Percentiles rank a stretch among this genome's conserved stretches.
Evolutionary conservation across 139 green algal species (phyloP).

Genomic region (Coccomyxa sp.): DNA sequence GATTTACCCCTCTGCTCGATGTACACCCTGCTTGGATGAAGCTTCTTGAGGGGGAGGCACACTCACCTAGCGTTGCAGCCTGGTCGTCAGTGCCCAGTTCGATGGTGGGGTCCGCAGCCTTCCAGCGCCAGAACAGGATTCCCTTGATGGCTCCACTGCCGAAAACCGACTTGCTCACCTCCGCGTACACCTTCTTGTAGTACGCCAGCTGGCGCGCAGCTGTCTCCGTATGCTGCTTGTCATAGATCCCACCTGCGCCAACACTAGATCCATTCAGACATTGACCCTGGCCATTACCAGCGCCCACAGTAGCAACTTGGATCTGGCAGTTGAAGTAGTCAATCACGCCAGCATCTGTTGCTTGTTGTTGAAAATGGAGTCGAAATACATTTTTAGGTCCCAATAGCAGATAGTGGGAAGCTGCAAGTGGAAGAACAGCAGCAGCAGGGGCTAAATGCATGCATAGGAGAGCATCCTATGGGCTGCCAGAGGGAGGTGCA

Average conservation of each 20-base stretch:
- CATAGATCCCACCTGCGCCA: not conserved
- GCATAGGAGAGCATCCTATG: no score
- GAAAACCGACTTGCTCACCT: not conserved
- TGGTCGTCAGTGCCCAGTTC: not conserved
- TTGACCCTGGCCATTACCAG: not conserved
- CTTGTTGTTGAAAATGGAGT: no score
- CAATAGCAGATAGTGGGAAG: no score
- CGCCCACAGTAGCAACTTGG: not conserved
- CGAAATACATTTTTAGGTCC: no score
- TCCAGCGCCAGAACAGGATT: conserved; percentile 4
- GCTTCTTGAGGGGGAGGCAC: no score
- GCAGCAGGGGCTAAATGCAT: no score
- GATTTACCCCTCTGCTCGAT: no score
- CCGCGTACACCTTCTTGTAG: conserved; percentile 5
- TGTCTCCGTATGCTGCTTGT: not conserved
- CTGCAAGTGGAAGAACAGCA: no score
- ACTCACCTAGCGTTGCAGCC: not conserved
- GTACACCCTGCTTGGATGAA: no score
- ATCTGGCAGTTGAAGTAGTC: not conserved
- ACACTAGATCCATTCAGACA: not conserved
- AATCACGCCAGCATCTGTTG: no score
- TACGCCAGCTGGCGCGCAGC: not conserved
- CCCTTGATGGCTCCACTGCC: not conserved
- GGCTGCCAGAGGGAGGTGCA: no score
- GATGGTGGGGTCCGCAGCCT: not conserved